phyloP scores from a whole-genome alignment of 2,329 filamentous ascomycete species.

The Apiospora aurea region DNA sequence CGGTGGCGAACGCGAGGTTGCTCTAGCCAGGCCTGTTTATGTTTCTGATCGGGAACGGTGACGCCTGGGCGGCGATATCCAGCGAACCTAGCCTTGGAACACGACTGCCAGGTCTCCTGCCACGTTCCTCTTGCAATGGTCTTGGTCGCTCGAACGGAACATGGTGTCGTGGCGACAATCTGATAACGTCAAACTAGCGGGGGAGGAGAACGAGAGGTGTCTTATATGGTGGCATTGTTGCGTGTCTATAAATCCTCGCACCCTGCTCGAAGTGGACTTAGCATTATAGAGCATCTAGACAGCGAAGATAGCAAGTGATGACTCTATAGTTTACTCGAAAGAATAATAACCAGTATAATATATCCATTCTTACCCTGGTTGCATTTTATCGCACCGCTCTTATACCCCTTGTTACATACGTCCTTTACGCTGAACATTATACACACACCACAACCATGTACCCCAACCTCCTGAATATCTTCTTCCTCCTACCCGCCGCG shows the following conservation, averaged over 20 bases:
- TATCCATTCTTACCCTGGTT: neutral
- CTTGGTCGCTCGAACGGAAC: neutral
- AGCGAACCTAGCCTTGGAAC: neutral
- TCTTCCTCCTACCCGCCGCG: constrained; percentile 34
- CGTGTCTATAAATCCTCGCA: neutral
- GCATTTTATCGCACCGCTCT: neutral
- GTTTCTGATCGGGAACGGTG: neutral
- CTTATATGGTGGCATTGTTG: neutral
- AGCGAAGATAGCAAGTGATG: neutral
- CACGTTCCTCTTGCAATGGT: neutral
- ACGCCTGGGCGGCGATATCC: neutral
- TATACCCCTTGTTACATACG: neutral
- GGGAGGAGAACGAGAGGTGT: neutral
- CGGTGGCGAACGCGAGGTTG: neutral
- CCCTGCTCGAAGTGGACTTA: neutral
- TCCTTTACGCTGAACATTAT: neutral
- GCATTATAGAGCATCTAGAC: neutral
- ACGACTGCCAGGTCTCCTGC: neutral
- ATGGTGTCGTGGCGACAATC: neutral
- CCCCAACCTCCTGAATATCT: neutral
- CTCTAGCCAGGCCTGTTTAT: neutral
- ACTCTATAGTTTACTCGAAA: neutral
- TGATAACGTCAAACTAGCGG: neutral
- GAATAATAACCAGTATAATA: neutral
- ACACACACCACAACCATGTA: neutral